Conservation (phyloP, 2,329 filamentous ascomycete species). For the Pseudonectria foliicola region DNA sequence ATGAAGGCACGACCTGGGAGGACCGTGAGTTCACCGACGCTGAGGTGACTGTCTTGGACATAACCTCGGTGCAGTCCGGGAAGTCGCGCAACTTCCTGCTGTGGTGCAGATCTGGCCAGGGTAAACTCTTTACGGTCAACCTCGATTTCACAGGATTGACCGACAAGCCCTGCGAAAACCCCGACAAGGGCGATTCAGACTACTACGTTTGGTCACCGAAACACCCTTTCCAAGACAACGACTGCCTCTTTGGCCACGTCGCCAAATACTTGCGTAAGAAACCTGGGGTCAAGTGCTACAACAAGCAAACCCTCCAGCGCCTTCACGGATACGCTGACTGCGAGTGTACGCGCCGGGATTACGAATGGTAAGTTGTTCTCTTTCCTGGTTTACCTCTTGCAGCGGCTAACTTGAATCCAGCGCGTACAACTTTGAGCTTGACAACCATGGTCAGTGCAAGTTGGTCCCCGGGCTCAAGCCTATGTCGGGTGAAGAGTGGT, state of each 20-base stretch:
- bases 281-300: slow-evolving; percentile 70
- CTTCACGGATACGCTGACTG: slow-evolving; percentile 73
- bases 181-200: slow-evolving; percentile 57
- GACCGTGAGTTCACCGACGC: slow-evolving; percentile 66
- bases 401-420: slow-evolving; percentile 38
- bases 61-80: slow-evolving; percentile 84
- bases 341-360: slow-evolving; percentile 76
- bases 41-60: slow-evolving; percentile 66
- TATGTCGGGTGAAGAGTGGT: slow-evolving; percentile 42
- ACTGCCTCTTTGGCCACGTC: slow-evolving; percentile 89
- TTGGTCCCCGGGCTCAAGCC: slow-evolving; percentile 69
- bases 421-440: slow-evolving; percentile 88
- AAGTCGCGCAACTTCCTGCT: slow-evolving; percentile 86
- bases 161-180: slow-evolving; percentile 62
- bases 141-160: slow-evolving; percentile 82
- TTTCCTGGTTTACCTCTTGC: not conserved
- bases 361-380: slow-evolving; percentile 67
- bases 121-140: slow-evolving; percentile 65
- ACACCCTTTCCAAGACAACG: slow-evolving; percentile 69
- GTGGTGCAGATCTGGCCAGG: slow-evolving; percentile 61
- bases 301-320: slow-evolving; percentile 63
- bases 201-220: slow-evolving; percentile 84
- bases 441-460: slow-evolving; percentile 66
- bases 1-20: slow-evolving; percentile 76
- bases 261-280: slow-evolving; percentile 90